Evolutionary conservation across 768 basidiomycete species (phyloP).

Genomic region (Brasilioporus rufonigricans): DNA sequence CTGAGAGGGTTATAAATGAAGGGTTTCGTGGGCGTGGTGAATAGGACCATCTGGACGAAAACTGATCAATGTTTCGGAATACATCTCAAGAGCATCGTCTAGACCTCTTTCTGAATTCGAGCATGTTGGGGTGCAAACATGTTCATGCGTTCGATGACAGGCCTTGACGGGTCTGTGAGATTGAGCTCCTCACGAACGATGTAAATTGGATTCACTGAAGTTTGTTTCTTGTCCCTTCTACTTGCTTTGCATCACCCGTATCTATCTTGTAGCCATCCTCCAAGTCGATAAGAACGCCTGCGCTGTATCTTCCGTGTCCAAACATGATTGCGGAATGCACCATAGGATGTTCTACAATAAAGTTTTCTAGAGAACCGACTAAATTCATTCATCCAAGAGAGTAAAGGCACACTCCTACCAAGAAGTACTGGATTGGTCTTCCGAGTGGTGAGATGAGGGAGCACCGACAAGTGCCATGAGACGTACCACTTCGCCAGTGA

Average conservation of each 20-base stretch:
- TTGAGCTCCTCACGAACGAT: neutral
- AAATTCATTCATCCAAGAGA: neutral
- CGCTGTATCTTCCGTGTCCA: slow-evolving; percentile 20
- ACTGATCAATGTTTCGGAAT: neutral
- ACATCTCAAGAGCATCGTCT: neutral
- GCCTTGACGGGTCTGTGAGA: slow-evolving; percentile 6
- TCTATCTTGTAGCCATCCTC: slow-evolving; percentile 9
- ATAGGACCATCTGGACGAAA: slow-evolving; percentile 15
- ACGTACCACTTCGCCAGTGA: slow-evolving; percentile 21
- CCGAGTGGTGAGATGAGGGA: neutral
- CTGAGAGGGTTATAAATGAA: slow-evolving; percentile 6
- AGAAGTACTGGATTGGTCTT: slow-evolving; percentile 18
- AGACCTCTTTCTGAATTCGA: slow-evolving; percentile 22
- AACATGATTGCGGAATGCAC: slow-evolving; percentile 20
- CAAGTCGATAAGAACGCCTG: slow-evolving; percentile 18
- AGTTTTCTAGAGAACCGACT: slow-evolving; percentile 7
- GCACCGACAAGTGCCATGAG: neutral
- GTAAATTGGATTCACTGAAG: slow-evolving; percentile 9
- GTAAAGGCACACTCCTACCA: slow-evolving; percentile 6
- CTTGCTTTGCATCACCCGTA: slow-evolving; percentile 2
- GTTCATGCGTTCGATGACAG: slow-evolving; percentile 19
- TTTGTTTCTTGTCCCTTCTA: slow-evolving; percentile 12
- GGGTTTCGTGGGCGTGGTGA: slow-evolving; percentile 8
- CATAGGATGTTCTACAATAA: slow-evolving; percentile 14
- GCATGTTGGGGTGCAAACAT: slow-evolving; percentile 21